Base-by-base conservation (phyloP, 495 filamentous ascomycete species). In the Aspergillus ellipticus region DNA sequence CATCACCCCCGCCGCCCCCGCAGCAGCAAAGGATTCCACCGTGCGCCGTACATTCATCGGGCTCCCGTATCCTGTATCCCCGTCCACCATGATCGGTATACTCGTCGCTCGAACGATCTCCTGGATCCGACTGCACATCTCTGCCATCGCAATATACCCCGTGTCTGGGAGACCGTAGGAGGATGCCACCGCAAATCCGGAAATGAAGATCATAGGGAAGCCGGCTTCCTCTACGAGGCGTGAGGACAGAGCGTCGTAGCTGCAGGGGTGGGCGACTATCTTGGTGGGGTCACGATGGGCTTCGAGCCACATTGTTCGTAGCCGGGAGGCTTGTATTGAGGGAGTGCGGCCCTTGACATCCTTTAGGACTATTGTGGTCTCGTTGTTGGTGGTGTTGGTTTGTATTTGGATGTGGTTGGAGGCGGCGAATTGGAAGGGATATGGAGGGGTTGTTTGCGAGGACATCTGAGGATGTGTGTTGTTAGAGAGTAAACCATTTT, bases 111-210 rank as follows among this genome's bases (percentile, higher is more conserved):
- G 61, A 10, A 64, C 65, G 0, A 61, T 59, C 46, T 76, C 68
- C 48, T 73, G 71, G 49, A 75, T 72, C 55, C 67, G 72, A n/a
- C 67, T 58, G 49, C 68, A 74, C 69, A 78, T 71, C 49, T 78
- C 74, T 26, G 62, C 61, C 63, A 75, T 72, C 6, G 71, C 73
- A 24, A 76, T 74, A 41, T 77, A 76, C 22, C 74, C 74, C 3
- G 74, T 72, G 50, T 77, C 74, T 16, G 74, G 73, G 0, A 77
- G 65, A 17, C 73, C 70, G 19, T 65, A 63, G 15, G 70, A 57
- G 22, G 59, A 67, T 5, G 72, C 50, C 1, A 74, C 68, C 0
- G 68, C 63, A 56, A 69, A 75, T 0, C 72, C 69, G 4, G 68
- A 65, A 0, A 74, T 55, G 53, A 75, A 76, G 9, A 74, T 37